Evolutionary conservation across 352 stramenopile genomes (phyloP), one percentile per base, ranked within the genome.

Genomic region (Pythium folliculosum): DNA sequence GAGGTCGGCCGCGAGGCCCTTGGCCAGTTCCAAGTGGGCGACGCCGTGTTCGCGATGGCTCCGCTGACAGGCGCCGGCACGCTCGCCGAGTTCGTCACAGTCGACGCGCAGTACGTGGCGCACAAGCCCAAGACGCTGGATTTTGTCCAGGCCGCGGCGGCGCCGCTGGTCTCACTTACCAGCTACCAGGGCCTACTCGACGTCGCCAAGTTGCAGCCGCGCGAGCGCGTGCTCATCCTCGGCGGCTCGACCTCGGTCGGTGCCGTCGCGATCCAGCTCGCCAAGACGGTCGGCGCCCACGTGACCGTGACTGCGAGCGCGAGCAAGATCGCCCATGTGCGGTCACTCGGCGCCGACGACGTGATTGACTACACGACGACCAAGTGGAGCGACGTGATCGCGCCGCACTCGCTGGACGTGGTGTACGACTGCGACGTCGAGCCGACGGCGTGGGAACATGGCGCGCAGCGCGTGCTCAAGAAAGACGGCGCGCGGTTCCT

Each of bases 361-460:
- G 63, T 81, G 10, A 57, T 86, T 47, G 75, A 84, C 43, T 84
- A 87, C 67, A 70, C 59, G 25, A 67, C 25, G 8, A 44, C 77
- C 23, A 77, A 81, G 45, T 87, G 74, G 72, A 55, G 27, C 3
- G 59, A 72, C 6, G 58, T 73, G 7, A 27, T 81, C 22, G 55
- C 48, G 23, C 9, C 21, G 35, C 32, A 69, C 48, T 69, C 63
- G 40, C 17, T 69, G 8, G 63, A 69, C 27, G 22, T 69, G 27
- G n/a, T 69, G 3, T 69, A 69, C 49, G 63, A 59, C 38, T 67
- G 60, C 45, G 56, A 27, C 56, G 48, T 76, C 1, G 72, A 76
- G 53, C 63, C 62, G 16, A 38, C 48, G 8, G 63, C 70, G 27
- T 80, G 73, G 76, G 77, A 80, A 23, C 54, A 60, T 17, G 65